A percentile compares a stretch with the other conserved stretches of the same genome.
phyloP scores from a whole-genome alignment of 78 protist species.

The Anaeramoeba ignava region DNA sequence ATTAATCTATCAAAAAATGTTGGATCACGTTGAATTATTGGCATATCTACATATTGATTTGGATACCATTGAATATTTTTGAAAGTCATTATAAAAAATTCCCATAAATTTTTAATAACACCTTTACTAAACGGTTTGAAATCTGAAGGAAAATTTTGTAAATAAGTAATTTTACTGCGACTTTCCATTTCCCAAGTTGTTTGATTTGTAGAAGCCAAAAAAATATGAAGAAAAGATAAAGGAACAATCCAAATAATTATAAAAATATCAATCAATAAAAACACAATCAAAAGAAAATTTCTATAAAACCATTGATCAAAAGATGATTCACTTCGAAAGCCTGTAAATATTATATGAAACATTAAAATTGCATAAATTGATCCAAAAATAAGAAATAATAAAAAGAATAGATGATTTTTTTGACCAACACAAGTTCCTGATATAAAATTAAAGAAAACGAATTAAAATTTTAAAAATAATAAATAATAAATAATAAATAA shows the following conservation, averaged over 20 bases:
- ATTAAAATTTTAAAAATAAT: no score
- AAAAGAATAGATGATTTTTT: background rate
- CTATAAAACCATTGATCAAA: background rate
- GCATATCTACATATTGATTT: no score
- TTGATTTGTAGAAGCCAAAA: background rate
- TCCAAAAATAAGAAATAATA: background rate
- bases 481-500: no score
- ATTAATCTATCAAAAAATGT: no score
- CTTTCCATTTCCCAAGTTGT: background rate
- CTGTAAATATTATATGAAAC: background rate
- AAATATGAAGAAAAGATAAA: background rate
- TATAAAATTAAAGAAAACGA: no score
- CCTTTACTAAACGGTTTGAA: background rate
- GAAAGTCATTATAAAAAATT: background rate
- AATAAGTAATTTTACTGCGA: background rate
- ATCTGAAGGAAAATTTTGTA: background rate
- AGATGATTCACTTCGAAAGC: background rate
- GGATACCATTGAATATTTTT: background rate
- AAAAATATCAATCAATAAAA: background rate
- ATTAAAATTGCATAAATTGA: background rate
- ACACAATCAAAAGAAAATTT: background rate
- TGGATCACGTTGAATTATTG: no score
- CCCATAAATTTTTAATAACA: background rate
- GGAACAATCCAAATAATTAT: background rate
- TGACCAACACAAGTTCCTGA: background rate